These are phyloP conservation scores for Bipolaris zeicola DNA, from an alignment of 2,329 filamentous ascomycete species.

Conservation along the genomic window DNA sequence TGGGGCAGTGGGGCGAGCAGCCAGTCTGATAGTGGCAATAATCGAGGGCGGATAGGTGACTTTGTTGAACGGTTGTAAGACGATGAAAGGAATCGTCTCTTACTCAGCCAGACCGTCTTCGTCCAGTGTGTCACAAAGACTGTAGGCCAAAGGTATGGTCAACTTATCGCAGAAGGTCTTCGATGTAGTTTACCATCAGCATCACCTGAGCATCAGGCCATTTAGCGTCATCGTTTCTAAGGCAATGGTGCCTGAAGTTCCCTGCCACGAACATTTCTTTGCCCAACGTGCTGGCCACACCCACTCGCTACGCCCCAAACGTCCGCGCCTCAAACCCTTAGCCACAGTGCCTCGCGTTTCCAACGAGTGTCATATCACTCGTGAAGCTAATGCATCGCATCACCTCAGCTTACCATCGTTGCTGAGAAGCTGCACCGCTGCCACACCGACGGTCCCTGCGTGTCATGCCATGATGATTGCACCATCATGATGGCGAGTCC, in stretches of 20 bases:
- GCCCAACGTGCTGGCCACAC: slow-evolving; percentile 2
- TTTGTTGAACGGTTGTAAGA: not conserved
- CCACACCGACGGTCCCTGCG: not conserved
- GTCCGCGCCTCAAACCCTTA: not conserved
- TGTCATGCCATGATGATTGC: slow-evolving; percentile 1
- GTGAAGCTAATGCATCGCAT: not conserved
- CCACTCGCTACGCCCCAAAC: not conserved
- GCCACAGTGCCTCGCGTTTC: not conserved
- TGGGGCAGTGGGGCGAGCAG: not conserved
- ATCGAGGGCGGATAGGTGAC: not conserved
- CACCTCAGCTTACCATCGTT: slow-evolving; percentile 1
- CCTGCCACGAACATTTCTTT: not conserved
- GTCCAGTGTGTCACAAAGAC: not conserved
- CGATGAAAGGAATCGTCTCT: not conserved
- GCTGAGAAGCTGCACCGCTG: not conserved
- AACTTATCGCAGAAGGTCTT: not conserved
- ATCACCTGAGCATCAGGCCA: not conserved
- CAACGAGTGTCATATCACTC: not conserved
- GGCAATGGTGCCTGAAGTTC: not conserved
- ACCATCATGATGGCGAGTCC: not conserved
- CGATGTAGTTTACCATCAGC: too few relatives aligned
- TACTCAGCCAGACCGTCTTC: not conserved
- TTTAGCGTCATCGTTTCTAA: not conserved
- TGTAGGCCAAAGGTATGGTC: not conserved
- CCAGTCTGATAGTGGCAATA: slow-evolving; percentile 1